Percentiles rank a stretch among this genome's conserved stretches.
phyloP scores from a whole-genome alignment of 352 stramenopile species.

The Phytophthora quininea region DNA sequence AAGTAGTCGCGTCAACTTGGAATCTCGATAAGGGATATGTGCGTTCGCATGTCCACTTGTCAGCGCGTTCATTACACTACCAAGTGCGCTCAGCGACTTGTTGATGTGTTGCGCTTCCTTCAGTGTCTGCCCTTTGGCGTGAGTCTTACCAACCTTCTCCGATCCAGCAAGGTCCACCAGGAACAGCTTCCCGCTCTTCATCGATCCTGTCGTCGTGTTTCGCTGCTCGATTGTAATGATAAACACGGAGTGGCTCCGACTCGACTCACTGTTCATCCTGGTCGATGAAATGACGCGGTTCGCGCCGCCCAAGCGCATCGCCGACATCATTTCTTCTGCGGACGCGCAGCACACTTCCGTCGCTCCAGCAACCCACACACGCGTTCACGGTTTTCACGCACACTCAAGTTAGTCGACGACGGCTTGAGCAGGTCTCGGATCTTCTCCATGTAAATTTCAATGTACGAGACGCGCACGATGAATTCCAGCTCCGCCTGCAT shows the following conservation, averaged over 20 bases:
- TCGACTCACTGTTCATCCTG: slow-evolving; percentile 92
- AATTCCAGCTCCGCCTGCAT: slow-evolving; percentile 89
- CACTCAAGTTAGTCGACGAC: slow-evolving; percentile 58
- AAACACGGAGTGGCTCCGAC: slow-evolving; percentile 95
- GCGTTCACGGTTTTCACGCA: slow-evolving; percentile 63
- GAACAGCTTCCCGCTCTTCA: slow-evolving; percentile 93
- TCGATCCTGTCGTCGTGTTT: slow-evolving; percentile 62
- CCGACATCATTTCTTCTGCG: slow-evolving; percentile 70
- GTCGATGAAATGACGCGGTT: slow-evolving; percentile 90
- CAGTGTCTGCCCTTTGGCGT: slow-evolving; percentile 91
- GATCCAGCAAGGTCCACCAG: slow-evolving; percentile 82
- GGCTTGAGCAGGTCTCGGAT: slow-evolving; percentile 95
- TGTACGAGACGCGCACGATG: slow-evolving; percentile 95
- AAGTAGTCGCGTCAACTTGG: slow-evolving; percentile 87
- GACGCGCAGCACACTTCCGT: slow-evolving; percentile 68
- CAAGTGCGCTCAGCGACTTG: slow-evolving; percentile 89
- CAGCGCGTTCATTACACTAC: slow-evolving; percentile 91
- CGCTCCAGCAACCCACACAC: slow-evolving; percentile 67
- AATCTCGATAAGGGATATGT: slow-evolving; percentile 92
- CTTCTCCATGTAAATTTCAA: slow-evolving; percentile 99
- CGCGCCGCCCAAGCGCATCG: slow-evolving; percentile 92
- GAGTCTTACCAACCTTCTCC: slow-evolving; percentile 79
- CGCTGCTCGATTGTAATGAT: slow-evolving; percentile 95
- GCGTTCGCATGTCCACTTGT: slow-evolving; percentile 85
- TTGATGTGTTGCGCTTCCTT: slow-evolving; percentile 92